Conservation (phyloP, 495 filamentous ascomycete species). For the Penicillium tannophilum region DNA sequence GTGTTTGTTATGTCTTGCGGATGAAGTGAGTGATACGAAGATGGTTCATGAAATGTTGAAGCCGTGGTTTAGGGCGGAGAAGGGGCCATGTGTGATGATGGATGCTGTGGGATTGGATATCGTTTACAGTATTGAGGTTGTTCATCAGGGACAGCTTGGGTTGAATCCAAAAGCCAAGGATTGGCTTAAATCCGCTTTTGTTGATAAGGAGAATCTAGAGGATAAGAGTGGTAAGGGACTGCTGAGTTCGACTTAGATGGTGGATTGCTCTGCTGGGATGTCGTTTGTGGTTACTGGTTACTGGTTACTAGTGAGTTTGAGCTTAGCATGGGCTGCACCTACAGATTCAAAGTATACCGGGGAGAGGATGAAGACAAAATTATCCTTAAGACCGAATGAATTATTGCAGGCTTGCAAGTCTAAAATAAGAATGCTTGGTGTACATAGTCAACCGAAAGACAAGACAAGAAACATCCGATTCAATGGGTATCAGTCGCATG, state of each 20-base stretch:
- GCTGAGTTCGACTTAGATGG: conserved; percentile 11
- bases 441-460: too few species aligned
- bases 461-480: too few species aligned
- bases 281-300: too few species aligned
- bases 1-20: too few species aligned
- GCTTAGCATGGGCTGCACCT: too few species aligned
- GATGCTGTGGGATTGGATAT: conserved; percentile 52
- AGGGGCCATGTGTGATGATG: conserved; percentile 51
- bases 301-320: too few species aligned
- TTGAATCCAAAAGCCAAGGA: conserved; percentile 9
- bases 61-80: conserved; percentile 47
- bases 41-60: conserved; percentile 42
- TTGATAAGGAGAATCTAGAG: conserved; percentile 42
- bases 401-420: too few species aligned
- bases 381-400: too few species aligned
- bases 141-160: conserved; percentile 32
- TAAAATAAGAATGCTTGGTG: too few species aligned
- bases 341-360: not conserved
- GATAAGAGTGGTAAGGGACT: conserved; percentile 35
- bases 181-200: conserved; percentile 43
- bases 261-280: not conserved
- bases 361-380: not conserved
- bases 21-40: too few species aligned
- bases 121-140: conserved; percentile 40
- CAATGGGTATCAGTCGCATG: too few species aligned